A percentile compares a stretch with the other conserved stretches of the same genome.
Conservation (phyloP, 495 filamentous ascomycete species). For the Penicillium cataractarum region DNA sequence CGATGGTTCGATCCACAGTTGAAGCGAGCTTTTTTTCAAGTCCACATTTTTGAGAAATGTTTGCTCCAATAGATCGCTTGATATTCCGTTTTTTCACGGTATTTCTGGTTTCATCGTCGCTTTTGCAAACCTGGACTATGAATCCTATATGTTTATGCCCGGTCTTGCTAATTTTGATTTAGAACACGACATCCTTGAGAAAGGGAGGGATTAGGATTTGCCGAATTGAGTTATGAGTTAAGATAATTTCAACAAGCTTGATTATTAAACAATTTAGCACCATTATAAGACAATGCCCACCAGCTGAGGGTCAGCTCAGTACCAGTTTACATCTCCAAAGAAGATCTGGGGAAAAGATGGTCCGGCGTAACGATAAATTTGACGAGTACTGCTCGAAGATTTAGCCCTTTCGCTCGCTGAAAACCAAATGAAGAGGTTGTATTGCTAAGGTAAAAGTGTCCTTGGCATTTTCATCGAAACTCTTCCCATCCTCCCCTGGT, state of each 20-base stretch:
- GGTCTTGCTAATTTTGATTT: too few species aligned
- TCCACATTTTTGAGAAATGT: background rate
- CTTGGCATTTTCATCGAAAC: constrained; percentile 5
- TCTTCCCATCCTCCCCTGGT: constrained; percentile 6
- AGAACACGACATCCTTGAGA: background rate
- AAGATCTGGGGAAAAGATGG: background rate
- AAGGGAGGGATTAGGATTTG: background rate
- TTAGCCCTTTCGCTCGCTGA: constrained; percentile 1
- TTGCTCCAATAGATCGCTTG: background rate
- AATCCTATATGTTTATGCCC: too few species aligned
- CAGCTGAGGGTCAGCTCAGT: background rate
- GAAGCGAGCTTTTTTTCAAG: background rate
- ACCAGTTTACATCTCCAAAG: background rate
- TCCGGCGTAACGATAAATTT: too few species aligned
- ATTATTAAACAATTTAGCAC: background rate
- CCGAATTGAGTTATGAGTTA: background rate
- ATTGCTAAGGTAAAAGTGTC: constrained; percentile 18
- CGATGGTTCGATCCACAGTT: background rate
- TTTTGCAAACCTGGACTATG: background rate
- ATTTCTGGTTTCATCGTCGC: background rate
- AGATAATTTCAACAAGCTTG: background rate
- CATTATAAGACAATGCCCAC: background rate
- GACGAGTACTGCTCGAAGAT: background rate
- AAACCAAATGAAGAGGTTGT: constrained; percentile 11
- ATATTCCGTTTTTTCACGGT: background rate